A percentile compares a stretch with the other conserved stretches of the same genome.
Conservation (phyloP, 345 rosid genomes). For the Isatis tinctoria region DNA sequence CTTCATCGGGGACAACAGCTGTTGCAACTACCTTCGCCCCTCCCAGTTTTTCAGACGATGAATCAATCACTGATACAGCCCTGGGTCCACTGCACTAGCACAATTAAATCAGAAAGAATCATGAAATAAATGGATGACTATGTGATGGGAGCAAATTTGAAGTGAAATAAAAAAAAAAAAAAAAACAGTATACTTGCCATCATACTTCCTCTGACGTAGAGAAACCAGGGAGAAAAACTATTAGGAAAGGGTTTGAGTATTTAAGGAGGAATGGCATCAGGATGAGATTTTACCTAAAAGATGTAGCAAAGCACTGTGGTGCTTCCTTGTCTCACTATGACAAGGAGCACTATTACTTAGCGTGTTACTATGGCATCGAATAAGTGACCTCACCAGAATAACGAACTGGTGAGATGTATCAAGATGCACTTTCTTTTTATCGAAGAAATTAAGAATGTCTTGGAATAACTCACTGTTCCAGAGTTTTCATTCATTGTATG, state of each 20-base stretch:
- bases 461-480: slow-evolving; percentile 6
- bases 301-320: slow-evolving; percentile 55
- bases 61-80: slow-evolving; percentile 66
- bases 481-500: slow-evolving; percentile 29
- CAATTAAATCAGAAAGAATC: background rate
- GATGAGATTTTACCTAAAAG: background rate
- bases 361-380: slow-evolving; percentile 66
- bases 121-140: background rate
- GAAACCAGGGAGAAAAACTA: background rate
- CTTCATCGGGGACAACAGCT: slow-evolving; percentile 86
- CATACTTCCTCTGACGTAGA: background rate
- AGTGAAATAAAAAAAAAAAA: background rate
- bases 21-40: slow-evolving; percentile 74
- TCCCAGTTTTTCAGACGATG: slow-evolving; percentile 79
- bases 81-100: slow-evolving; percentile 70
- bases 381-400: slow-evolving; percentile 75
- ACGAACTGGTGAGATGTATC: slow-evolving; percentile 75
- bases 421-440: slow-evolving; percentile 48
- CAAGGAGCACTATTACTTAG: slow-evolving; percentile 58
- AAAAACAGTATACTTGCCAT: background rate
- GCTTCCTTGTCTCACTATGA: slow-evolving; percentile 49
- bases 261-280: background rate
- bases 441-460: background rate
- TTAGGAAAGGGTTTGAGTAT: background rate
- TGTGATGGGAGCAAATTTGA: background rate